Base-by-base conservation (phyloP, 2,329 filamentous ascomycete species). In the Cadophora luteo-olivacea region DNA sequence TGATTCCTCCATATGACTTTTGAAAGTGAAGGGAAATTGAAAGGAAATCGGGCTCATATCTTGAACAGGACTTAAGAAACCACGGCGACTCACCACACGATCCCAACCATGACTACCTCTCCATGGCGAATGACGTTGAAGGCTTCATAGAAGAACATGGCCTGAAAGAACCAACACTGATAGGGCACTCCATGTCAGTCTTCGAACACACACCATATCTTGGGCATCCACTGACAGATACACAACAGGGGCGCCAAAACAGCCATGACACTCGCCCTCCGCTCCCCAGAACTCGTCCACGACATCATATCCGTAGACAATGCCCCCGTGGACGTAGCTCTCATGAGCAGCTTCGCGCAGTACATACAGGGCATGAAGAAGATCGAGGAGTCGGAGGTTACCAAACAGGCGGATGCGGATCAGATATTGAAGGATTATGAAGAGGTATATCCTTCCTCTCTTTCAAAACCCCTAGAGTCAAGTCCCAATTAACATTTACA, bases 1-100 rank as follows among this genome's bases (percentile, higher is more conserved):
- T 80, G 87, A 78, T 61, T 36, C n/a, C 7, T 33, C 5, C 65
- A 54, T n/a, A n/a, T n/a, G n/a, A n/a, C n/a, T n/a, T n/a, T n/a
- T n/a, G n/a, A n/a, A n/a, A n/a, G n/a, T n/a, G n/a, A n/a, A n/a
- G n/a, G n/a, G n/a, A n/a, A n/a, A n/a, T n/a, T n/a, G n/a, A n/a
- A n/a, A n/a, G n/a, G n/a, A n/a, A n/a, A n/a, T n/a, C 19, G 32
- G 33, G 16, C 33, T 64, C 36, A 64, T 48, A 16, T 45, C 48
- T 22, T 51, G 66, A 55, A 38, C 70, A 94, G 91, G 95, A 98
- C 79, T 86, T 97, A 22, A 89, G 95, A 74, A 98, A 98, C 78
- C 95, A 98, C 82, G 95, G 95, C 76, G 91, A 97, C 49, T 97
- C 93, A 0, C 92, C 93, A 0, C 94, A 97, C 80, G 80, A 89